Evolutionary conservation across 2,329 filamentous ascomycete species (phyloP).

Genomic region (Canariomyces notabilis): DNA sequence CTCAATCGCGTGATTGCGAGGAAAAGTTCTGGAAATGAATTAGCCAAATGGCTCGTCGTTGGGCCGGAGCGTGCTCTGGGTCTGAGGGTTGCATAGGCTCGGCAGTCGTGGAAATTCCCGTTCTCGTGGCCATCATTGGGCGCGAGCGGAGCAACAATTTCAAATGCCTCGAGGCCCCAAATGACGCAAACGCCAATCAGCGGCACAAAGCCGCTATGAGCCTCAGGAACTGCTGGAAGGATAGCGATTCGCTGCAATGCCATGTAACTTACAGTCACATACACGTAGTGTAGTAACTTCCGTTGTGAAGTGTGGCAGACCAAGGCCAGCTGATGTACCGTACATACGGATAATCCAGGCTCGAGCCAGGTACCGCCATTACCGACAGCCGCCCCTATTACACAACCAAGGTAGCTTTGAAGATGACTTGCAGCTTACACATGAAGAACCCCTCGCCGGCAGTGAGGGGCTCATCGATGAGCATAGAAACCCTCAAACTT

Average conservation of each 20-base stretch:
- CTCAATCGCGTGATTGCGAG: not conserved
- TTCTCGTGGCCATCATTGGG: slow-evolving; percentile 18
- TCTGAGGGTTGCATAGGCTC: slow-evolving; percentile 2
- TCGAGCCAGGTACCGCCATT: no score
- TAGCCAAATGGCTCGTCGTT: not conserved
- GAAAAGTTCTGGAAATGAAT: slow-evolving; percentile 13
- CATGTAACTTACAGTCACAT: no score
- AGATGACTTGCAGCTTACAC: no score
- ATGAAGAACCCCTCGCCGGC: no score
- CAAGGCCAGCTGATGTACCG: no score
- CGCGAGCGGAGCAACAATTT: slow-evolving; percentile 21
- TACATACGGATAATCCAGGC: no score
- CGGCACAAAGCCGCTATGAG: slow-evolving; percentile 14
- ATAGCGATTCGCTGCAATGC: slow-evolving; percentile 8
- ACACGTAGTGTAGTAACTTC: no score
- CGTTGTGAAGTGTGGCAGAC: no score
- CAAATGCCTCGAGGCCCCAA: not conserved
- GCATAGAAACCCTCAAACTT: no score
- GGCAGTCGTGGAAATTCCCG: slow-evolving; percentile 7
- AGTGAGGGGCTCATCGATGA: no score
- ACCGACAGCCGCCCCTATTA: no score
- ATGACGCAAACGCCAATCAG: slow-evolving; percentile 15
- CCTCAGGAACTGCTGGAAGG: slow-evolving; percentile 17
- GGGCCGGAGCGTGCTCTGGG: slow-evolving; percentile 1
- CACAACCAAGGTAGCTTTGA: no score